phyloP scores from a whole-genome alignment of 768 basidiomycete species.

The Panus rudis region DNA sequence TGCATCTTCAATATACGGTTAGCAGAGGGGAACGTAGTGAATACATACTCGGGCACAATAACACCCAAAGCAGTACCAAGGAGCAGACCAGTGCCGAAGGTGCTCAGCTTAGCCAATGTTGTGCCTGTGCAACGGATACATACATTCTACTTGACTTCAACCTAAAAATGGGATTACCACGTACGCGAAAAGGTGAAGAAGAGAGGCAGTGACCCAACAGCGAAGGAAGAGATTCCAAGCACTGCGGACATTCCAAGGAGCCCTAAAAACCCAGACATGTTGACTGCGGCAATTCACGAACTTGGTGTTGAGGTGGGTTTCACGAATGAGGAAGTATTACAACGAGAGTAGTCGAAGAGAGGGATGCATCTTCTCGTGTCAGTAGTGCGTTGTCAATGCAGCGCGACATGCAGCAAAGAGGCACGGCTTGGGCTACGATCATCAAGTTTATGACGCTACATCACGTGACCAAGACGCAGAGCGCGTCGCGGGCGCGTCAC shows the following conservation, averaged over 20 bases:
- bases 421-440: no score
- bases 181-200: conserved; percentile 65
- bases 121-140: conserved; percentile 25
- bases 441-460: no score
- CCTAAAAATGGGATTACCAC: conserved; percentile 16
- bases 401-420: no score
- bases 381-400: no score
- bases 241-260: conserved; percentile 52
- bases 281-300: no score
- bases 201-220: conserved; percentile 68
- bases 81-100: conserved; percentile 75
- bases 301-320: no score
- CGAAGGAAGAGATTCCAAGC: conserved; percentile 59
- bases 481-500: no score
- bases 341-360: no score
- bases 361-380: no score
- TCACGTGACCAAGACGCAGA: no score
- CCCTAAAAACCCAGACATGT: conserved; percentile 30
- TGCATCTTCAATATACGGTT: background rate
- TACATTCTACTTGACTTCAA: conserved; percentile 1
- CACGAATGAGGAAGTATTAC: no score
- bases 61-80: conserved; percentile 87
- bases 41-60: conserved; percentile 86
- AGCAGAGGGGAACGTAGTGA: background rate
- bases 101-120: conserved; percentile 38